Evolutionary conservation across 2,329 filamentous ascomycete genomes (phyloP).

Genomic region (Ustilaginoidea virens): DNA sequence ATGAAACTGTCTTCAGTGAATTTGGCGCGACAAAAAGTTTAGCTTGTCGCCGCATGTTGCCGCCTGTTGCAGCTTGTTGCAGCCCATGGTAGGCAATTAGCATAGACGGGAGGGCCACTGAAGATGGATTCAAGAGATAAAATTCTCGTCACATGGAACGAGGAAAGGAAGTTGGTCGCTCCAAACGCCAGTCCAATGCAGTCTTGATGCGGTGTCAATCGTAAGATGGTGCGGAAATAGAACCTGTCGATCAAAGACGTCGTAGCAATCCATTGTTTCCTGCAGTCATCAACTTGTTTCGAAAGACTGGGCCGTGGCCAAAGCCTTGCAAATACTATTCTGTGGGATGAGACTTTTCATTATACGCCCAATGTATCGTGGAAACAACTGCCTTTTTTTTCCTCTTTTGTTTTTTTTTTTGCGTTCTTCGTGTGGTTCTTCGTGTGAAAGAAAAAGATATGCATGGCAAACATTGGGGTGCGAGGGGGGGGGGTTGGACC

Average conservation of each 20-base stretch:
- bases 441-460: too few relatives aligned
- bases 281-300: background rate
- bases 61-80: too few relatives aligned
- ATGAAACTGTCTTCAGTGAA: too few relatives aligned
- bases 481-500: too few relatives aligned
- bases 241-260: conserved; percentile 1
- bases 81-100: too few relatives aligned
- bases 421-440: background rate
- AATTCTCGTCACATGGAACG: background rate
- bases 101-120: too few relatives aligned
- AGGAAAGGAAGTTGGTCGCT: conserved; percentile 1
- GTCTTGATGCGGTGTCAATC: conserved; percentile 4
- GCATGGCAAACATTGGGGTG: too few relatives aligned
- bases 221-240: background rate
- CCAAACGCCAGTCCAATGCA: conserved; percentile 5
- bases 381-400: background rate
- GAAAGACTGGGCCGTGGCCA: conserved; percentile 2
- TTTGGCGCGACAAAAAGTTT: too few relatives aligned
- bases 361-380: background rate
- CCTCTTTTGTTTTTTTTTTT: background rate
- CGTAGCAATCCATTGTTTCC: background rate
- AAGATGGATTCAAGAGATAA: too few relatives aligned
- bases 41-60: too few relatives aligned
- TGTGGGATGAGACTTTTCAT: too few relatives aligned
- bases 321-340: conserved; percentile 3